phyloP scores from a whole-genome alignment of 2,329 filamentous ascomycete species.

The Penicillium glabrum region DNA sequence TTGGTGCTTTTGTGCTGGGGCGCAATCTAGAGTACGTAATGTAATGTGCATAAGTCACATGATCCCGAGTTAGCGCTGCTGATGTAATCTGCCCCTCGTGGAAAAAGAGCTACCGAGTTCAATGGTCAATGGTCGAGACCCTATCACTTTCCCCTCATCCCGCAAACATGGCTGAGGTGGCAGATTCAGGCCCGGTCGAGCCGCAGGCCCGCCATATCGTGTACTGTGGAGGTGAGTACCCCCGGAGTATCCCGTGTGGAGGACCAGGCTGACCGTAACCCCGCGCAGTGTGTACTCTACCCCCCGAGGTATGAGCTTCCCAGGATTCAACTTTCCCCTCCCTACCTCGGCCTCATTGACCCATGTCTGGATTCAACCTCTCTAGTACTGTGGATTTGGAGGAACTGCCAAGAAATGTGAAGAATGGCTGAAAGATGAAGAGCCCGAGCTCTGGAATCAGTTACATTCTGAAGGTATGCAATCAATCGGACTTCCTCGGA shows the following conservation, averaged over 20 bases:
- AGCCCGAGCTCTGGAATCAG: conserved; percentile 70
- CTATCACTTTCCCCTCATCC: background rate
- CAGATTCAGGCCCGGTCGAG: conserved; percentile 36
- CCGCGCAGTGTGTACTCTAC: conserved; percentile 60
- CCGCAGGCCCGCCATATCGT: conserved; percentile 55
- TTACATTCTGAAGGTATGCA: conserved; percentile 79
- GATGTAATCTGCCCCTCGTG: background rate
- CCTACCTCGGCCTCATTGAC: background rate
- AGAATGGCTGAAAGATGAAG: conserved; percentile 82
- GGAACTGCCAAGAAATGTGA: conserved; percentile 95
- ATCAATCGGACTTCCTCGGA: background rate
- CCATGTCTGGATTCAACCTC: background rate
- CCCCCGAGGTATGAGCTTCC: conserved; percentile 60
- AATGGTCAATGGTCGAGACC: background rate
- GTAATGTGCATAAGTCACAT: background rate
- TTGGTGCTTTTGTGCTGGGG: too few relatives aligned
- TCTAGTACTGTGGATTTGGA: conserved; percentile 97
- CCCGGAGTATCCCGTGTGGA: background rate
- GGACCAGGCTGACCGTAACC: background rate
- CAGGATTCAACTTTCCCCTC: background rate
- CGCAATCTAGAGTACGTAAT: background rate
- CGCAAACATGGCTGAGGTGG: conserved; percentile 34
- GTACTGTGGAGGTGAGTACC: conserved; percentile 60
- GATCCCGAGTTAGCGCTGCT: background rate
- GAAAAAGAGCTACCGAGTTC: background rate